Evolutionary conservation across 257 asterid genomes (phyloP).

Genomic region (Anisodus acutangulus): DNA sequence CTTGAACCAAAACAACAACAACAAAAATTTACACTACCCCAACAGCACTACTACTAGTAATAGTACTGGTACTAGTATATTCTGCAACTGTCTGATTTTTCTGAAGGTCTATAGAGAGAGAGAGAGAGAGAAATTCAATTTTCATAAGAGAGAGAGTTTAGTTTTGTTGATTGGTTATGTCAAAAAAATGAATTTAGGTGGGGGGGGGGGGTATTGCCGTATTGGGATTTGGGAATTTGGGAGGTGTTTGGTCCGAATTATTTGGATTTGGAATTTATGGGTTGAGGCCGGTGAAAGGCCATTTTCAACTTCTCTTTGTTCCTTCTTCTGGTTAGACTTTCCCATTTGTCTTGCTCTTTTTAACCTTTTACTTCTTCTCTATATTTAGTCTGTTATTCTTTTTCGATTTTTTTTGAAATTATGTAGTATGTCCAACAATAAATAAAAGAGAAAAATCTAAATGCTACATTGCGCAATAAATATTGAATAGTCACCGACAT

Average conservation of each 20-base stretch:
- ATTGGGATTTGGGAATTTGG: conserved; percentile 47
- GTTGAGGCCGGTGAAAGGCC: conserved; percentile 66
- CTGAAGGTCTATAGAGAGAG: conserved; percentile 26
- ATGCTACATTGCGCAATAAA: neutral
- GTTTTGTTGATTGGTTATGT: conserved; percentile 33
- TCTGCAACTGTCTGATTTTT: conserved; percentile 25
- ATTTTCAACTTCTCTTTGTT: conserved; percentile 68
- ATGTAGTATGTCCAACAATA: neutral
- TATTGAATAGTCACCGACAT: neutral
- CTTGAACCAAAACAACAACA: neutral
- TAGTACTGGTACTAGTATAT: conserved; percentile 23
- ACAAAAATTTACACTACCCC: neutral
- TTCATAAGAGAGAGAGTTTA: conserved; percentile 23
- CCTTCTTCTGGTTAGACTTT: conserved; percentile 37
- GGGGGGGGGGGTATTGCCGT: conserved; percentile 16
- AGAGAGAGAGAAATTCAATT: neutral
- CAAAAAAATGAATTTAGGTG: conserved; percentile 27
- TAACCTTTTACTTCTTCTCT: neutral
- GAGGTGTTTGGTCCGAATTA: conserved; percentile 33
- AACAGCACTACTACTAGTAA: neutral
- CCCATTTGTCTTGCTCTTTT: neutral
- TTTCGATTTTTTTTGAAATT: neutral
- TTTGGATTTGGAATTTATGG: conserved; percentile 35
- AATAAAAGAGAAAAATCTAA: neutral
- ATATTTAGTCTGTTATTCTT: neutral